Base-by-base conservation (phyloP, 2,329 filamentous ascomycete genomes). In the Coniochaeta ligniaria region DNA sequence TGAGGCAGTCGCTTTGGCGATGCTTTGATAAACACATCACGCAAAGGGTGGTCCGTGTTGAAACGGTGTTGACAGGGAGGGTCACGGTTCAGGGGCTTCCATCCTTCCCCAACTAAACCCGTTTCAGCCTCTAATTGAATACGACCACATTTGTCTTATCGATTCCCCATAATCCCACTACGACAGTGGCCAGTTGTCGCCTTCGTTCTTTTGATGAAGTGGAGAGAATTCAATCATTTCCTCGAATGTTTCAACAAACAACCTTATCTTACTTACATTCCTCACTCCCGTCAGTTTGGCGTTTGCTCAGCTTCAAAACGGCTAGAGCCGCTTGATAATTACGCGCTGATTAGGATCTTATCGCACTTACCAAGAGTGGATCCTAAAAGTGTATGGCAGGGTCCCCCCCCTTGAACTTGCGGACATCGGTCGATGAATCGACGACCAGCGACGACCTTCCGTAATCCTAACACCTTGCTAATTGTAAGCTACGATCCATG, bases 91-190 rank as follows among this genome's bases (percentile, higher is more conserved):
- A 52, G 47, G 47, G 47, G 47, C 47, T 52, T 31, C 9, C 28
- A 31, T 31, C 24, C 24, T 31, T 63, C 59, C 59, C 59, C 47
- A 62, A 61, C 67, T 68, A 68, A 63, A 54, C 65, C 66, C 52
- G 64, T 69, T 68, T 67, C 65, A 67, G 66, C 47, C 16, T 31
- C 47, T 28, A 52, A 52, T 52, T 52, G 24, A 9, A 52, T 52
- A 52, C 47, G 47, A 52, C 47, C 24, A 2, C 17, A 52, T 17
- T 9, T 6, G 28, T 31, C 5, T 31, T 31, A 9, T 31, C 28
- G 28, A 31, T 31, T 31, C 28, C 9, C 28, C 28, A 31, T 31
- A 9, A 6, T 31, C 9, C 28, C 47, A 9, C 47, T 28, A 2
- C 24, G 47, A 31, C 17, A 28, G 6, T 52, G 47, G 47, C 6